Percentiles rank a stretch among this genome's conserved stretches.
These are phyloP conservation scores for barrel medic (Medicago truncatula) DNA, from an alignment of 306 rosid genomes.

Conservation along the genomic window DNA sequence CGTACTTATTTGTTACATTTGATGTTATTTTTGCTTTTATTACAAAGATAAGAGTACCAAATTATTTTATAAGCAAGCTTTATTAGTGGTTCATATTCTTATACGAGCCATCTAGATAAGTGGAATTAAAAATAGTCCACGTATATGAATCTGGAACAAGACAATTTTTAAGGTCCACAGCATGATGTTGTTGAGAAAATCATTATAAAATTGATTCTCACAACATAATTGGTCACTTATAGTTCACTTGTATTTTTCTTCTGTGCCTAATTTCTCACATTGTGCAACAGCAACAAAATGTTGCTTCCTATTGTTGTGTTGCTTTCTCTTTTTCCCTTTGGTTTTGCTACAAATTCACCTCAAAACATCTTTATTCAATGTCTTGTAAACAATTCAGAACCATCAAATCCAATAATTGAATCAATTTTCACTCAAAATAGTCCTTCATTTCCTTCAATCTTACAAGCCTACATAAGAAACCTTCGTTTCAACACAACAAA, in stretches of 20 bases:
- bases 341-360: conserved; percentile 22
- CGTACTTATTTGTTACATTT: background rate
- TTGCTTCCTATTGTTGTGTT: conserved; percentile 27
- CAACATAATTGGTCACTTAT: conserved; percentile 8
- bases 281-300: background rate
- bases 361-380: conserved; percentile 47
- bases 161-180: background rate
- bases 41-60: background rate
- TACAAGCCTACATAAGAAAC: conserved; percentile 63
- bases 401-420: conserved; percentile 47
- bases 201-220: background rate
- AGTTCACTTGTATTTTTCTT: background rate
- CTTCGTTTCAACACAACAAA: conserved; percentile 65
- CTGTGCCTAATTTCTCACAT: background rate
- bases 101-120: conserved; percentile 1
- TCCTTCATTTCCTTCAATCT: conserved; percentile 52
- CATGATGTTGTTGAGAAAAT: background rate
- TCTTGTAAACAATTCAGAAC: conserved; percentile 41
- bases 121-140: background rate
- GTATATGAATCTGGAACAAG: background rate
- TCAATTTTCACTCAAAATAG: conserved; percentile 51
- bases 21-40: background rate
- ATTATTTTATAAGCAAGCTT: background rate
- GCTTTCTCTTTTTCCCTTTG: background rate
- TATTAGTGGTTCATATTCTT: background rate